Base-by-base conservation (phyloP, 2,329 filamentous ascomycete genomes). In the Metarhizium humberi region DNA sequence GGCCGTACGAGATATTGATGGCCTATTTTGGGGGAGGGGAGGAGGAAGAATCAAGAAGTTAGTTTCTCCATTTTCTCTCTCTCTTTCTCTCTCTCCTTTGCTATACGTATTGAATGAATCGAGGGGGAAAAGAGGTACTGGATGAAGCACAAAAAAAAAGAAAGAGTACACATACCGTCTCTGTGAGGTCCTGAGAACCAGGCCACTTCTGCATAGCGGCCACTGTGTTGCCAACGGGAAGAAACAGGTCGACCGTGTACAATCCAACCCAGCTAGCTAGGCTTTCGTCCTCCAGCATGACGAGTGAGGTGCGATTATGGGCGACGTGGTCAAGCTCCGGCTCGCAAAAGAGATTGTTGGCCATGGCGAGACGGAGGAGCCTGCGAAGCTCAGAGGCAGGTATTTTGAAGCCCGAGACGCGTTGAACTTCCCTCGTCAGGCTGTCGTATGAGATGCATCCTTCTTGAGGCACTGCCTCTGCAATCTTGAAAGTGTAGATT, bases 281-380 rank as follows among this genome's bases (percentile, higher is more conserved):
- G 6, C 58, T 53, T 2, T 58, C 59, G 43, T 69, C 64, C 18
- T 67, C 60, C 1, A 66, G 56, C 3, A 74, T 58, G 6, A 69
- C 53, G 6, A 63, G 64, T 29, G 69, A 71, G 1, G 61, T 59
- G 7, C 65, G 60, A 16, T 70, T 75, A 58, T 77, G 75, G 3
- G 69, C 67, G 4, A 77, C 70, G 14, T 63, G 60, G 3, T 69
- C 72, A 3, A 63, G 58, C 14, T 62, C 54, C 0, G 71, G 71
- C 60, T 76, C 75, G 29, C 57, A 55, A 54, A 77, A 76, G 25
- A 75, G 59, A 48, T 67, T 66, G 56, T 72, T 71, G 1, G 67
- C 65, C 56, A 73, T 71, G 34, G 71, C 70, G 38, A 71, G 66
- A 13, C 73, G 71, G 29, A 75, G 49, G 0, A 76, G 57, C 25